phyloP scores from a whole-genome alignment of 75 land plant species.

The Pinus taeda region DNA sequence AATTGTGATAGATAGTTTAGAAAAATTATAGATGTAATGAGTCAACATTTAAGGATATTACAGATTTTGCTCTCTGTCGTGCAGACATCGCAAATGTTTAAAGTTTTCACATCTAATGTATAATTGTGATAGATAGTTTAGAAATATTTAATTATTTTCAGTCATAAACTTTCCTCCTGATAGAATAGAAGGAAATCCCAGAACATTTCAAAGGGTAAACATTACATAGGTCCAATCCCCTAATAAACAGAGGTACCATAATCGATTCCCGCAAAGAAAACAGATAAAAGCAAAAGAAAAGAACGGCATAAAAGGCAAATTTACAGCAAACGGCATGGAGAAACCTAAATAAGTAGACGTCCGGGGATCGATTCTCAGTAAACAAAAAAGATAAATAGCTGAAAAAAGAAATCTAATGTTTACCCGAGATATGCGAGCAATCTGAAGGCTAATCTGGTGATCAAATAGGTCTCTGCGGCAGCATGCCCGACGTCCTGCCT shows the following conservation, averaged over 20 bases:
- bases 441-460: constrained; percentile 63
- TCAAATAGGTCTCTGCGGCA: constrained; percentile 74
- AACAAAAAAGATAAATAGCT: not conserved
- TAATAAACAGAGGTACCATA: not conserved
- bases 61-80: no score
- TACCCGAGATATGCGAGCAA: constrained; percentile 84
- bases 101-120: no score
- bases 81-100: no score
- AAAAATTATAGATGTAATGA: no score
- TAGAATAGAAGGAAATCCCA: not conserved
- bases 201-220: not conserved
- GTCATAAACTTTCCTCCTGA: no score
- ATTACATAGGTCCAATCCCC: not conserved
- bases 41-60: no score
- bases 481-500: constrained; percentile 63
- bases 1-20: no score
- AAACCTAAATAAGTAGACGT: not conserved
- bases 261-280: not conserved
- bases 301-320: not conserved
- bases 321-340: not conserved
- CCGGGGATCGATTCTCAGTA: not conserved
- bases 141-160: no score
- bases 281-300: not conserved
- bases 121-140: no score
- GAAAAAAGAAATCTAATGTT: not conserved